A percentile compares a stretch with the other conserved stretches of the same genome.
Evolutionary conservation across 805 yeast species (phyloP).

Genomic region (Ogataea nitratoaversa): DNA sequence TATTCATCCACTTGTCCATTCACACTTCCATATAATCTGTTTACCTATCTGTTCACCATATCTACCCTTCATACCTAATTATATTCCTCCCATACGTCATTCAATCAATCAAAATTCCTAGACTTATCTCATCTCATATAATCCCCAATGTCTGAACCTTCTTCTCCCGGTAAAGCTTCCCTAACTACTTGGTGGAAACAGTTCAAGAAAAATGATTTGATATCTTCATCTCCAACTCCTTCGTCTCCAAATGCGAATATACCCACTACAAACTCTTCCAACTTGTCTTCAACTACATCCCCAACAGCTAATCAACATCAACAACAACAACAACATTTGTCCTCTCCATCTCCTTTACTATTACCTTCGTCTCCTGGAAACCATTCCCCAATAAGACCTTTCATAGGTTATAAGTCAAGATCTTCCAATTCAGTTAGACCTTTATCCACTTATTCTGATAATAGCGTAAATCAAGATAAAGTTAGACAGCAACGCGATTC

Average conservation of each 20-base stretch:
- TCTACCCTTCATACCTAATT: too few species aligned
- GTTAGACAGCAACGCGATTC: constrained; percentile 47
- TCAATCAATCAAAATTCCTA: too few species aligned
- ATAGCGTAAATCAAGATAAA: constrained; percentile 22
- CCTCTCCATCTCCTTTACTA: constrained; percentile 13
- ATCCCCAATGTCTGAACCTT: constrained; percentile 20
- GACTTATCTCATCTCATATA: too few species aligned
- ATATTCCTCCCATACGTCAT: too few species aligned
- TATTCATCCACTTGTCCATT: too few species aligned
- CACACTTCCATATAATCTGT: too few species aligned
- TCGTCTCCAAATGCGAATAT: constrained; percentile 2
- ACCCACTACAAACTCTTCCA: constrained; percentile 8
- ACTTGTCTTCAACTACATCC: not conserved
- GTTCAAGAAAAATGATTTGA: constrained; percentile 18
- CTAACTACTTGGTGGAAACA: constrained; percentile 31
- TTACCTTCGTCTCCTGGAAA: constrained; percentile 26
- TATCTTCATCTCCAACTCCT: constrained; percentile 9
- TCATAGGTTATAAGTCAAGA: constrained; percentile 46
- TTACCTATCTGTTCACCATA: too few species aligned
- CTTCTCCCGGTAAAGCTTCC: constrained; percentile 25
- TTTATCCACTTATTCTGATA: constrained; percentile 28
- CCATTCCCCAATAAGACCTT: constrained; percentile 39
- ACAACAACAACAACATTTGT: constrained; percentile 3
- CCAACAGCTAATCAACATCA: too few species aligned
- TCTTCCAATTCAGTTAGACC: constrained; percentile 42